Percentiles rank a stretch among this genome's conserved stretches.
Conservation (phyloP, 2,329 filamentous ascomycete species). For the Venturiaceae sp. region DNA sequence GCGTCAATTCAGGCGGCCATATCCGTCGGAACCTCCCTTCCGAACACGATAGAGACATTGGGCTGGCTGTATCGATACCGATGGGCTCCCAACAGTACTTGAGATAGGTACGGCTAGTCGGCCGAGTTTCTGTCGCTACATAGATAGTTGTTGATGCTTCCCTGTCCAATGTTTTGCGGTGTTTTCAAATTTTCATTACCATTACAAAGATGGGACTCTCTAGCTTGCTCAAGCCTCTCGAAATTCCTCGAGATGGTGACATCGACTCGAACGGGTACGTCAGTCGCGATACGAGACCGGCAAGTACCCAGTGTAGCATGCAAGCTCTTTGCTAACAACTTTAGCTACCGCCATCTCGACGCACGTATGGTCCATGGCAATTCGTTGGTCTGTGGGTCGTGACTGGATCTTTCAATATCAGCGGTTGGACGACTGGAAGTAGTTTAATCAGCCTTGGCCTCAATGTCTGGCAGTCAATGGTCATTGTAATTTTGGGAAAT, state of each 20-base stretch:
- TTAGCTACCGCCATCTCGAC: constrained; percentile 29
- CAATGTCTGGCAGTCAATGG: constrained; percentile 30
- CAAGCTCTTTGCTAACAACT: too few species aligned
- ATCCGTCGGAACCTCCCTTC: background rate
- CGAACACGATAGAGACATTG: background rate
- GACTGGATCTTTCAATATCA: constrained; percentile 13
- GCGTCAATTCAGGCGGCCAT: background rate
- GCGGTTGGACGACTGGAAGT: constrained; percentile 23
- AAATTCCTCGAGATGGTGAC: background rate
- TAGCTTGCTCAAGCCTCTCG: background rate
- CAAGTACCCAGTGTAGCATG: too few species aligned
- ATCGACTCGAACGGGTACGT: constrained; percentile 27
- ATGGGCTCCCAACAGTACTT: too few species aligned
- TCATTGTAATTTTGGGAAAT: constrained; percentile 30
- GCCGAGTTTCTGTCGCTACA: background rate
- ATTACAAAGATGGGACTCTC: background rate
- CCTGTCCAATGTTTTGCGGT: background rate
- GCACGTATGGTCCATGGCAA: constrained; percentile 27
- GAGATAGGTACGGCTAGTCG: too few species aligned
- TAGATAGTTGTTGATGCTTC: background rate
- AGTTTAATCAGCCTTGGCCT: constrained; percentile 28
- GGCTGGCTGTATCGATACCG: too few species aligned
- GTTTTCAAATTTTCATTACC: too few species aligned
- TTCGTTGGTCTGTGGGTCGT: constrained; percentile 32
- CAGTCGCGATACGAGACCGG: constrained; percentile 13